Base-by-base conservation (phyloP, 2,329 filamentous ascomycete species). In the Emergomyces orientalis region DNA sequence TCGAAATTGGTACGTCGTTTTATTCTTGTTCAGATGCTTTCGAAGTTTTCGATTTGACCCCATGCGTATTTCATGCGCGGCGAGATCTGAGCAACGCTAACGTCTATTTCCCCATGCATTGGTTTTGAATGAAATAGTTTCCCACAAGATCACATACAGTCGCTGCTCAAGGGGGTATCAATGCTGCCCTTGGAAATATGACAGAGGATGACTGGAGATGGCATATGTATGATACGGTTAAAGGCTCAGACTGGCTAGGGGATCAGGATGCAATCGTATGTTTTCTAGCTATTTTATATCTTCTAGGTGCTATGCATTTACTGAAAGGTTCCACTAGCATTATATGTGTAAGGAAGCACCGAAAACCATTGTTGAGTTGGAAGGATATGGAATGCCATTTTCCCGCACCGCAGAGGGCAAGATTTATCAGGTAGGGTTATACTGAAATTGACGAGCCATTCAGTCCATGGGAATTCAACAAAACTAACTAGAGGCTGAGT, bases 201-300 rank as follows among this genome's bases (percentile, higher is more conserved):
- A 91, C 96, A 83, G 86, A 93, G 82, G 92, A 97, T 73, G 91
- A 97, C 81, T 97, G 92, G 92, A 87, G 91, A 82, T 97, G 92
- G 92, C 92, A 97, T 81, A 97, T 97, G 92, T 97, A 97, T 82
- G 92, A 97, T 78, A 97, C 92, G 52, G 92, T 97, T 75, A 97
- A 97, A 83, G 92, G 92, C 68, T 96, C 90, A 68, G 92, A 97
- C 82, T 97, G 92, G 92, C 86, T 97, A 60, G 92, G 92, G 77
- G 92, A 97, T 78, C 92, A 97, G 79, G 92, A 97, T 76, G 92
- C 92, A 68, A 97, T 97, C 74, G 64, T 64, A 60, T 39, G 63
- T 60, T 56, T 25, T 55, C 30, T 59, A 34, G 45, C 45, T 56
- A 6, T 1, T n/a, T 27, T 14, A 37, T 57, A 37, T 57, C 27